These are phyloP conservation scores for Tricholoma saponaceum DNA, from an alignment of 768 basidiomycete species.

Conservation along the genomic window DNA sequence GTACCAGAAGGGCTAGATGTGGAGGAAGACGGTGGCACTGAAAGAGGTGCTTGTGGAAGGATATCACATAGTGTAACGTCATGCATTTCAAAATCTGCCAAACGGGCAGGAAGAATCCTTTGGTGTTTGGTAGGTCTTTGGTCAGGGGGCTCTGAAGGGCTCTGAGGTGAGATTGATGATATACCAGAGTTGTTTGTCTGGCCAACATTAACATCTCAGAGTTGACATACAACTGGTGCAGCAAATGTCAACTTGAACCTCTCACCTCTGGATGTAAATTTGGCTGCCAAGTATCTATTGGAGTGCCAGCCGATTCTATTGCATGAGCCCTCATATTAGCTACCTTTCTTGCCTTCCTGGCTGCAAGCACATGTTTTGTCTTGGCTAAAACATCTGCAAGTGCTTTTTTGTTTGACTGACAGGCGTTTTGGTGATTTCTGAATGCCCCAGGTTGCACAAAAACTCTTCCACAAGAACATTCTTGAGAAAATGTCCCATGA, in stretches of 20 bases:
- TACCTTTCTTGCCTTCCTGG: background rate
- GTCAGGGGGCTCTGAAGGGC: too few relatives aligned
- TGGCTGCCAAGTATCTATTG: too few relatives aligned
- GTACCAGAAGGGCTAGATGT: too few relatives aligned
- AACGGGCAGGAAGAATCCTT: background rate
- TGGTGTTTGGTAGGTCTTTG: too few relatives aligned
- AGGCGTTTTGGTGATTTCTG: background rate
- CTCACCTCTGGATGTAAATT: too few relatives aligned
- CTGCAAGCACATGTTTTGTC: background rate
- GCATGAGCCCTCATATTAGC: background rate
- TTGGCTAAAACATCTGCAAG: background rate
- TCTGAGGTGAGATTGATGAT: too few relatives aligned
- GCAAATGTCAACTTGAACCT: background rate
- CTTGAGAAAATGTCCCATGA: too few relatives aligned
- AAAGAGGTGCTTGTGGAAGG: background rate
- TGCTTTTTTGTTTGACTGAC: background rate
- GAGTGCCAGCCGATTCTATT: background rate
- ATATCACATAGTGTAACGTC: background rate
- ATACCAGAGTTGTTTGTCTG: too few relatives aligned
- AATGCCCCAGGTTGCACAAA: too few relatives aligned
- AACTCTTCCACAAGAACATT: too few relatives aligned
- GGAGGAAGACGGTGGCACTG: background rate
- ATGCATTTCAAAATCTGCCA: background rate
- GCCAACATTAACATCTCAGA: background rate
- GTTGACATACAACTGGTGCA: background rate